Percentiles rank a stretch among this genome's conserved stretches.
Evolutionary conservation across 176 grass and related monocot genomes (phyloP).

Genomic region (Eremochloa ophiuroides): DNA sequence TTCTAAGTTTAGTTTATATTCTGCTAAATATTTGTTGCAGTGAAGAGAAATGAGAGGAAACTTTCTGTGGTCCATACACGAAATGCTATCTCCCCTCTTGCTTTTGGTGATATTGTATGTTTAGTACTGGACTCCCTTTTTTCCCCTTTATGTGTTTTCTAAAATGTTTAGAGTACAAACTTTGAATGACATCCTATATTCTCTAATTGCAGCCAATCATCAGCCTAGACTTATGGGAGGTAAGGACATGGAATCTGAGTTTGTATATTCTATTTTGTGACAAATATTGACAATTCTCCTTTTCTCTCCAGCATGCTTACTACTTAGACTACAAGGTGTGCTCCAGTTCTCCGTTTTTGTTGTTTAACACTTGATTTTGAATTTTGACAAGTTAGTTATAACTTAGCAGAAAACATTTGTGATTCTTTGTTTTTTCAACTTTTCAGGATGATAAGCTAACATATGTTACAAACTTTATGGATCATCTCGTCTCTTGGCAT

Average conservation of each 20-base stretch:
- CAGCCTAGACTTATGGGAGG: slow-evolving; percentile 95
- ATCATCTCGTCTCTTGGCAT: slow-evolving; percentile 84
- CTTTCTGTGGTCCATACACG: slow-evolving; percentile 64
- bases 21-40: slow-evolving; percentile 33
- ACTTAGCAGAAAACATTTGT: background rate
- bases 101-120: slow-evolving; percentile 88
- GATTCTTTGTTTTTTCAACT: slow-evolving; percentile 22
- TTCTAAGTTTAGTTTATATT: background rate
- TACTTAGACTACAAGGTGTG: slow-evolving; percentile 92
- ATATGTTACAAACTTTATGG: slow-evolving; percentile 77
- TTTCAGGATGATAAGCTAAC: slow-evolving; percentile 63
- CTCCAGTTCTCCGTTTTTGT: background rate
- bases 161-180: slow-evolving; percentile 11
- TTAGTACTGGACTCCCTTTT: slow-evolving; percentile 3
- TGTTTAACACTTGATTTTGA: background rate
- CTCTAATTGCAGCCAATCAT: slow-evolving; percentile 72
- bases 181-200: slow-evolving; percentile 26
- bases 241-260: slow-evolving; percentile 32
- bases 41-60: slow-evolving; percentile 62
- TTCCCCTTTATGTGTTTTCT: background rate
- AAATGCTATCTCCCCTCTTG: slow-evolving; percentile 86
- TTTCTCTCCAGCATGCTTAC: slow-evolving; percentile 80
- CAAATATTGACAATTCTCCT: slow-evolving; percentile 32
- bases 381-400: background rate
- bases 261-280: background rate